Evolutionary conservation across 2,329 filamentous ascomycete species (phyloP).

Genomic region (Didymella glomerata): DNA sequence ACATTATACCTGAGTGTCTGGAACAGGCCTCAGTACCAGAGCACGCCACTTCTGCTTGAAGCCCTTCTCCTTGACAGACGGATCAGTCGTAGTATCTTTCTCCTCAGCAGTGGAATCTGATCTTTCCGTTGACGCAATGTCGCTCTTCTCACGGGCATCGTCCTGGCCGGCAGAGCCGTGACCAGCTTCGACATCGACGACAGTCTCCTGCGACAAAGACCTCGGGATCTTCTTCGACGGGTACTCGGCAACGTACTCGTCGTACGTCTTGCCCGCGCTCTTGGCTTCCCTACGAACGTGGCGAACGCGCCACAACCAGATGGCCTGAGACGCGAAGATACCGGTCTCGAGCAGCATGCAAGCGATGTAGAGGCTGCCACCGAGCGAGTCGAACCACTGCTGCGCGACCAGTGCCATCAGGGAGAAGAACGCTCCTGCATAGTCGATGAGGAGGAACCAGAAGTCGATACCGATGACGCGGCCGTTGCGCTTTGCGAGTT

Average conservation of each 20-base stretch:
- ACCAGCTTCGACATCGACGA: constrained; percentile 40
- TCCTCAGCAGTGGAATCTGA: neutral
- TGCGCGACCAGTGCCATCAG: constrained; percentile 70
- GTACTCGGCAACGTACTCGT: constrained; percentile 56
- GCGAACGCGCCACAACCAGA: constrained; percentile 67
- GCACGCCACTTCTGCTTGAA: constrained; percentile 11
- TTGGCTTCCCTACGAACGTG: constrained; percentile 62
- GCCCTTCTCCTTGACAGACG: neutral
- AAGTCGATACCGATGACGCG: constrained; percentile 68
- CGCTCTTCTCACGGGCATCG: neutral
- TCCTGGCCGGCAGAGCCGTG: neutral
- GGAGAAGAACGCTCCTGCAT: constrained; percentile 68
- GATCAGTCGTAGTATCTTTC: neutral
- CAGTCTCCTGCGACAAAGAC: constrained; percentile 35
- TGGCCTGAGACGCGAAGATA: constrained; percentile 66
- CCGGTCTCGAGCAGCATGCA: constrained; percentile 67
- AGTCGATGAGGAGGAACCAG: constrained; percentile 68
- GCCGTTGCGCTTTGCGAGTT: constrained; percentile 68
- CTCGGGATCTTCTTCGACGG: constrained; percentile 35
- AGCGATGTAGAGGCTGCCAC: constrained; percentile 67
- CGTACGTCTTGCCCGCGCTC: constrained; percentile 61
- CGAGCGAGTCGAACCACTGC: constrained; percentile 67
- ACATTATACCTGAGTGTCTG: neutral
- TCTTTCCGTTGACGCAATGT: neutral
- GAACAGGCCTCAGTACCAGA: constrained; percentile 6